Conservation (phyloP, 2,329 filamentous ascomycete genomes). For the Aureobasidium mangrovei region DNA sequence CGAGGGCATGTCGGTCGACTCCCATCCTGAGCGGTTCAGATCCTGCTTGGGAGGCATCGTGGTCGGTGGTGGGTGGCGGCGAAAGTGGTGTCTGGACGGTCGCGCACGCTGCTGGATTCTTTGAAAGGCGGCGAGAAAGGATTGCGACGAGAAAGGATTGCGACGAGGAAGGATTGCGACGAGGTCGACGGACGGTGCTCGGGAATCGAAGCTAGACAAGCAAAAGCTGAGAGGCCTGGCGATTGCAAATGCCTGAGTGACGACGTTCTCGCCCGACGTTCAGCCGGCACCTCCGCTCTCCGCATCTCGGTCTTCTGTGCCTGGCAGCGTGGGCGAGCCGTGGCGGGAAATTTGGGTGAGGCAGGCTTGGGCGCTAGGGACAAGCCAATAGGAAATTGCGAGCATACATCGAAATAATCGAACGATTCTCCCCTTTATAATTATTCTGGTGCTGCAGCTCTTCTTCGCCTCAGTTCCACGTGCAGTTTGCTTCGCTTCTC, state of each 20-base stretch:
- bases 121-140: background rate
- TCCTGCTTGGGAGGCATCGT: constrained; percentile 84
- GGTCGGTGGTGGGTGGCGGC: background rate
- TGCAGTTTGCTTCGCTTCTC: constrained; percentile 7
- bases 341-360: constrained; percentile 6
- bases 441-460: constrained; percentile 8
- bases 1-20: constrained; percentile 82
- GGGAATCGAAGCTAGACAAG: constrained; percentile 6
- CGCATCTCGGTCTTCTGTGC: background rate
- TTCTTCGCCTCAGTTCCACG: constrained; percentile 1
- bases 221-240: background rate
- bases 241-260: background rate
- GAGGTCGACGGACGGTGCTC: background rate
- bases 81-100: background rate
- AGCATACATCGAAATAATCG: background rate
- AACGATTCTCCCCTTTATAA: constrained; percentile 8
- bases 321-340: background rate
- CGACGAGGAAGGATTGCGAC: background rate
- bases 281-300: constrained; percentile 48
- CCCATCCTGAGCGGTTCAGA: constrained; percentile 91
- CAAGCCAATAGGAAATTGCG: constrained; percentile 4
- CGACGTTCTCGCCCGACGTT: constrained; percentile 54
- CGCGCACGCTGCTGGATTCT: background rate
- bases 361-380: background rate
- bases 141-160: background rate